Evolutionary conservation across 495 filamentous ascomycete genomes (phyloP).

Genomic region (Umbilicaria muhlenbergii): DNA sequence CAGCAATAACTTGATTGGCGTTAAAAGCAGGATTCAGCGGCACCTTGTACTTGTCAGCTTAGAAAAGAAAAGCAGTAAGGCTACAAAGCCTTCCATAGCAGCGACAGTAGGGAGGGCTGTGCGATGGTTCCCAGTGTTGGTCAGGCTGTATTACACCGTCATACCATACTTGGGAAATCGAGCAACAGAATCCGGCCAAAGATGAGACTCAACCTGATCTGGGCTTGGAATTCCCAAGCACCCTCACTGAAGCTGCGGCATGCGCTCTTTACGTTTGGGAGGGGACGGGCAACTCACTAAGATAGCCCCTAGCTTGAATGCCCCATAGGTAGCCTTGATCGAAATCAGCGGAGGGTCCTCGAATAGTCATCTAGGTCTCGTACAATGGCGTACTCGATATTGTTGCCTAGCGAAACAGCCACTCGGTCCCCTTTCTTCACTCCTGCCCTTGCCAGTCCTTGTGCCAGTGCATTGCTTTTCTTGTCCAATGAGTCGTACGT

Average conservation of each 20-base stretch:
- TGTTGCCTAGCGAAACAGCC: slow-evolving; percentile 75
- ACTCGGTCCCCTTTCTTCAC: slow-evolving; percentile 77
- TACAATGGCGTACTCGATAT: slow-evolving; percentile 63
- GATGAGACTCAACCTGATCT: too few relatives aligned
- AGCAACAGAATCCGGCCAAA: too few relatives aligned
- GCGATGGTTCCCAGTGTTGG: too few relatives aligned
- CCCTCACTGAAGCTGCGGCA: too few relatives aligned
- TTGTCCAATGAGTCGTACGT: slow-evolving; percentile 63
- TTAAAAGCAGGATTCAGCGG: slow-evolving; percentile 92
- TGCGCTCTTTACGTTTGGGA: too few relatives aligned
- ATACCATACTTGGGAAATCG: too few relatives aligned
- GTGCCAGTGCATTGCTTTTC: slow-evolving; percentile 61
- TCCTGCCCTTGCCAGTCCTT: slow-evolving; percentile 54
- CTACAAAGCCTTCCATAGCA: background rate
- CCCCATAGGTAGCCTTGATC: slow-evolving; percentile 54
- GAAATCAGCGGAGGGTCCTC: slow-evolving; percentile 7
- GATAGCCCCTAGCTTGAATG: slow-evolving; percentile 87
- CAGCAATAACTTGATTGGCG: slow-evolving; percentile 56
- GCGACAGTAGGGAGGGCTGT: background rate
- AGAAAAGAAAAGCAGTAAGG: background rate
- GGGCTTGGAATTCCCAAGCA: too few relatives aligned
- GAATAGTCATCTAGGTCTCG: slow-evolving; percentile 3
- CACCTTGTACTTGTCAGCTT: slow-evolving; percentile 29
- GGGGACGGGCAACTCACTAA: slow-evolving; percentile 32
- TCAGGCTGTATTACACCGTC: too few relatives aligned